Base-by-base conservation (phyloP, 2,329 filamentous ascomycete genomes). In the Nigrospora osmanthi region DNA sequence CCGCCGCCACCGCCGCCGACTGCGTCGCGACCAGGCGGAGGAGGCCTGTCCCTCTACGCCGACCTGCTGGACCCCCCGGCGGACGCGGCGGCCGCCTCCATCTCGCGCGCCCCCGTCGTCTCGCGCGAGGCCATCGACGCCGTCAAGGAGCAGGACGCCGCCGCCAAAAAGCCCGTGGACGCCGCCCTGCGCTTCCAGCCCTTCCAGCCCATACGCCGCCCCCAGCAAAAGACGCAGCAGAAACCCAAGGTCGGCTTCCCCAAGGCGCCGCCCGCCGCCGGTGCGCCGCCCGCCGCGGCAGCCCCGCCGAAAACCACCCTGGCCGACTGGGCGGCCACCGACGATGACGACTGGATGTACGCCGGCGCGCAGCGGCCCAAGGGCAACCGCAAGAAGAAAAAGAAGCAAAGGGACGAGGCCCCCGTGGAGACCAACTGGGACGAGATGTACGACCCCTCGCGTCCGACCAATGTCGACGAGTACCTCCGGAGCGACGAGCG, bases 401-500 rank as follows among this genome's bases (percentile, higher is more conserved):
- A 83, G 63, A 77, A 79, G 56, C 76, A 80, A 48, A 74, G 77
- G 51, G 71, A 79, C 6, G 70, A 72, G 39, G 64, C 75, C 30
- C 64, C 67, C 6, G 67, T 75, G 42, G 76, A 80, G 60, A 81
- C 78, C n/a, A 83, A 95, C 59, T 96, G 89, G 89, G 86, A 95
- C 61, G 89, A 94, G 60, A 78, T 93, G 19, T 96, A 95, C 61
- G 90, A 95, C 57, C 87, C 89, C 1, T 73, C 84, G 11, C 72
- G 86, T 35, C 89, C 90, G 10, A 94, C 87, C 35, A 89, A 83
- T 53, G 86, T 91, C 41, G 85, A 90, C 45, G 86, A 91, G 58
- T 96, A 93, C 60, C 77, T 87, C 48, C 75, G 82, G 48, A 93
- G 88, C 57, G 88, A 94, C 47, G 89, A 95, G 66, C 85, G 87